Base-by-base conservation (phyloP, 441 rosid species). In the Biscutella laevigata region DNA sequence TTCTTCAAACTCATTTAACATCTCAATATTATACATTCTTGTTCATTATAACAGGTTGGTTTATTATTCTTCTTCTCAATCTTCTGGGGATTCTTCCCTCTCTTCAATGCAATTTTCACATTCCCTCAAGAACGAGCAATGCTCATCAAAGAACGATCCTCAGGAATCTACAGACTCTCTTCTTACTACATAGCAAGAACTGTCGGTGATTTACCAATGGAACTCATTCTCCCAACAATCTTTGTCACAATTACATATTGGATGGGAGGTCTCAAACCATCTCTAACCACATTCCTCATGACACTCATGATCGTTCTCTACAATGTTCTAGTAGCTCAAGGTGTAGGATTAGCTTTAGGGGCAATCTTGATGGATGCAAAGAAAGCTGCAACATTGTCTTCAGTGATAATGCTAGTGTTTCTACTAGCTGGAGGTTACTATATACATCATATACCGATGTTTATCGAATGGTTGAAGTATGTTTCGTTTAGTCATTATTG, bases 261-360 rank as follows among this genome's bases (percentile, higher is more conserved):
- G 98, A 90, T 87, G 95, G 92, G 90, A 0, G 95, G 95, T 25
- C 95, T 90, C 22, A 90, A 81, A 57, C 95, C 86, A 7, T 84
- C 95, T 3, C 55, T 72, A 7, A 7, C 63, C 50, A 77, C 92
- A 48, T 90, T 78, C 30, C 7, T 71, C 5, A 61, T 78, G 30
- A 87, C 98, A 24, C 88, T 90, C 40, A 54, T 66, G 47, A 66
- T 84, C 52, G 58, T 79, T 43, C 85, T 84, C 16, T 74, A 74
- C 74, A 90, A 84, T 33, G 95, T 90, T 55, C 64, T 90, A 43
- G 95, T 87, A 1, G 76, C 95, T 17, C 98, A 90, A 70, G 81
- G 95, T 0, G 73, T 90, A 4, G 98, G 98, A 10, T 68, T 90
- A 6, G 95, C 89, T 1, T 60, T 90, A 2, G 98, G 98, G 2